A percentile compares a stretch with the other conserved stretches of the same genome.
Evolutionary conservation across 2,329 filamentous ascomycete species (phyloP).

Genomic region (Botrytis sinoallii): DNA sequence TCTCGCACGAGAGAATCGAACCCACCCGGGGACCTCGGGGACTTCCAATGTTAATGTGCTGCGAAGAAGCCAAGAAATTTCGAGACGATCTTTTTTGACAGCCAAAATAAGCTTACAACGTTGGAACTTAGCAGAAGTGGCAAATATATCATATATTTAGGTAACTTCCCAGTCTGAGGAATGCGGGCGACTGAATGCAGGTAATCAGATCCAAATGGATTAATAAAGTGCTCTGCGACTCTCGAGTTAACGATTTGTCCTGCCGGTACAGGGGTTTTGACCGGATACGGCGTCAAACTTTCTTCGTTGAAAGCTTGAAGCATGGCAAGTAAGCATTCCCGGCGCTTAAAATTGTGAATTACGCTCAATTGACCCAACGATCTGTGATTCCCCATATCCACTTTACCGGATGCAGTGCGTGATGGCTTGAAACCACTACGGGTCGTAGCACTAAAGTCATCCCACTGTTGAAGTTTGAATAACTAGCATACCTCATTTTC

Average conservation of each 20-base stretch:
- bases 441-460: neutral
- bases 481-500: neutral
- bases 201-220: neutral
- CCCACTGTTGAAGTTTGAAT: neutral
- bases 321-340: constrained; percentile 2
- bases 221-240: neutral
- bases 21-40: neutral
- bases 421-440: neutral
- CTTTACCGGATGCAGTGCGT: neutral
- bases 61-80: neutral
- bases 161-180: neutral
- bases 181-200: neutral
- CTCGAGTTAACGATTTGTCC: neutral
- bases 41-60: neutral
- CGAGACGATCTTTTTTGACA: neutral
- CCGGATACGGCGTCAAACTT: neutral
- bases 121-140: neutral
- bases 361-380: neutral
- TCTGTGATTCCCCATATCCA: neutral
- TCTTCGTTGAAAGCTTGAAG: neutral
- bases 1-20: neutral
- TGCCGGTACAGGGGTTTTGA: constrained; percentile 4
- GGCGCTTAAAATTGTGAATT: neutral
- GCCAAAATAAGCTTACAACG: neutral
- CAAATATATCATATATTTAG: neutral